These are phyloP conservation scores for Tolypocladium tropicale DNA, from an alignment of 2,329 filamentous ascomycete species.

Conservation along the genomic window DNA sequence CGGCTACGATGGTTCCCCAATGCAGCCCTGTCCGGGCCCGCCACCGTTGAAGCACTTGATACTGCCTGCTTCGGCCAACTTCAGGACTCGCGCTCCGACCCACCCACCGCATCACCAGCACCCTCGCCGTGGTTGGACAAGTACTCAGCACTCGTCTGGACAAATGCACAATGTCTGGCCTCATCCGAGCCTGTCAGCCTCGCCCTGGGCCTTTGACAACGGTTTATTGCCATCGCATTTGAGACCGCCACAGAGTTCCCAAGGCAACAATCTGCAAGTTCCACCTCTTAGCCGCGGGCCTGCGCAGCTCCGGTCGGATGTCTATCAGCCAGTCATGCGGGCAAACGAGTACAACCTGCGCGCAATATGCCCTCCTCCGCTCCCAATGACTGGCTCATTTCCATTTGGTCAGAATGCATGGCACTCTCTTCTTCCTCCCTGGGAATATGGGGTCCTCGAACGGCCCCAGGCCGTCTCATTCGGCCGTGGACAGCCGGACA, in stretches of 20 bases:
- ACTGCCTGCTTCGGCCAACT: conserved; percentile 41
- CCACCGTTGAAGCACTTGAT: conserved; percentile 78
- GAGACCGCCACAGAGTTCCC: neutral
- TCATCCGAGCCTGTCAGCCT: neutral
- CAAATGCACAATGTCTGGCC: neutral
- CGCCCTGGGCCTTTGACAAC: neutral
- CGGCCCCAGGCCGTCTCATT: neutral
- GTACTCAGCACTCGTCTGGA: neutral
- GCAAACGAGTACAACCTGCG: conserved; percentile 26
- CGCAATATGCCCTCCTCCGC: conserved; percentile 26
- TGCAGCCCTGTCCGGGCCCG: conserved; percentile 61
- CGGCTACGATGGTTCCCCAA: conserved; percentile 77
- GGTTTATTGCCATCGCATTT: neutral
- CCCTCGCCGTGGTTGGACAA: neutral
- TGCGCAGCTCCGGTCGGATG: conserved; percentile 8
- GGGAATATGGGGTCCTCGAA: conserved; percentile 3
- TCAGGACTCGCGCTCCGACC: conserved; percentile 8
- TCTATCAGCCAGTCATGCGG: conserved; percentile 22
- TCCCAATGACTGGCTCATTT: conserved; percentile 17
- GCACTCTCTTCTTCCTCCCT: conserved; percentile 5
- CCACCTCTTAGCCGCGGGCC: conserved; percentile 7
- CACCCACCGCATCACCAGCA: neutral
- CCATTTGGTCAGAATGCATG: conserved; percentile 18
- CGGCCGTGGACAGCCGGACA: neutral
- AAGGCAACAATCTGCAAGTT: neutral